phyloP scores from a whole-genome alignment of 176 grass and related monocot genomes.

The Cenchrus purpureus region DNA sequence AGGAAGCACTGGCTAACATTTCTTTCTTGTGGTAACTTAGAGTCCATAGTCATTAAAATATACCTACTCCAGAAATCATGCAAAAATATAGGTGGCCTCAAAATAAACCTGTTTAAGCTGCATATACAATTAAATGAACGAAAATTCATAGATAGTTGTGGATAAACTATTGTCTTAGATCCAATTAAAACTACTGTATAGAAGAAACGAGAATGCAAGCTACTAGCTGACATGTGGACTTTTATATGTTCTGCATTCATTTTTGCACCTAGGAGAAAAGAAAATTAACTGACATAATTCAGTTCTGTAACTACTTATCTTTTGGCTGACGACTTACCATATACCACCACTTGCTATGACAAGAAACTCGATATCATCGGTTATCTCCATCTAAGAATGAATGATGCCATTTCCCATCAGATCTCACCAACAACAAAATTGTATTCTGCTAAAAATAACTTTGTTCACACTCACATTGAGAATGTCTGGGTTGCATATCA shows the following conservation, averaged over 20 bases:
- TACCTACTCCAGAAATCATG: neutral
- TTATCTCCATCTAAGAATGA: constrained; percentile 38
- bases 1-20: neutral
- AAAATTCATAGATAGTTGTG: neutral
- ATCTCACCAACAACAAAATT: neutral
- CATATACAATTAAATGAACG: constrained; percentile 9
- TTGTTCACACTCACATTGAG: constrained; percentile 21
- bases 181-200: neutral
- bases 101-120: neutral
- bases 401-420: neutral
- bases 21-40: neutral
- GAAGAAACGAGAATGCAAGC: constrained; percentile 11
- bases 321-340: constrained; percentile 46
- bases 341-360: constrained; percentile 48
- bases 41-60: neutral
- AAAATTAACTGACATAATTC: neutral
- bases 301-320: neutral
- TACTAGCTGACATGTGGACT: neutral
- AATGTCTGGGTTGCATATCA: constrained; percentile 34
- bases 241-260: neutral
- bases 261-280: neutral
- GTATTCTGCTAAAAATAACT: neutral
- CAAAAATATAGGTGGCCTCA: neutral
- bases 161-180: neutral
- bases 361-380: constrained; percentile 42